phyloP scores from a whole-genome alignment of 2,329 filamentous ascomycete genomes.

The Neonectria neomacrospora region DNA sequence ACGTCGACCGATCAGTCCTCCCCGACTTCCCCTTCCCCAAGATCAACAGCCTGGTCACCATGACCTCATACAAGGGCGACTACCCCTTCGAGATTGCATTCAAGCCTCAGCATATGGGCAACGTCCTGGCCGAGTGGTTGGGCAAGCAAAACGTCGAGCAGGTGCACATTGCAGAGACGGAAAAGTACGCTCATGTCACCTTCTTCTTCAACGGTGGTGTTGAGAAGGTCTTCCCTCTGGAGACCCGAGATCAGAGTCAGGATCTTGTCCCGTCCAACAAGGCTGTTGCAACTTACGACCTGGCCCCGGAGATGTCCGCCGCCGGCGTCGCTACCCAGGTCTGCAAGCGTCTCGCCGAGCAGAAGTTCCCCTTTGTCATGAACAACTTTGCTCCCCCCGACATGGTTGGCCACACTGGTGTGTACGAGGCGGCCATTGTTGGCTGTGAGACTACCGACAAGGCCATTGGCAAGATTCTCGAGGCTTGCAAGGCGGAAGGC shows the following conservation, averaged over 20 bases:
- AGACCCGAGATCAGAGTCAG: constrained; percentile 85
- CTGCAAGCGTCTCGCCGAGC: constrained; percentile 83
- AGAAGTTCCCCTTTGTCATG: constrained; percentile 96
- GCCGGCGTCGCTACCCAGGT: constrained; percentile 90
- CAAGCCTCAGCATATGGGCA: constrained; percentile 93
- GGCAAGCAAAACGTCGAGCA: constrained; percentile 90
- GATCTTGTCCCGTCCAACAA: constrained; percentile 88
- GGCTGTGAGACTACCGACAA: constrained; percentile 89
- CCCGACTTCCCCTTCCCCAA: constrained; percentile 95
- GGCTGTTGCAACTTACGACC: constrained; percentile 91
- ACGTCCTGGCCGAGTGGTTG: constrained; percentile 98
- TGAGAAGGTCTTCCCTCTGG: constrained; percentile 93
- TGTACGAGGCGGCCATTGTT: constrained; percentile 92
- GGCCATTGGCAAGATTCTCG: constrained; percentile 91
- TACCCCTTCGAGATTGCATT: constrained; percentile 95
- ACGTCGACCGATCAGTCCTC: constrained; percentile 88
- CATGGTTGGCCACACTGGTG: constrained; percentile 99
- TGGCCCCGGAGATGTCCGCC: constrained; percentile 95
- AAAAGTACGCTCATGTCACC: constrained; percentile 99
- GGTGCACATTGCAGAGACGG: constrained; percentile 96
- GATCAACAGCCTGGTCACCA: constrained; percentile 85
- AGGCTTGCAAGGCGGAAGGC: constrained; percentile 91
- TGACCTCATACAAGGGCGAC: constrained; percentile 98
- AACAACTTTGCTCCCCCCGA: constrained; percentile 99
- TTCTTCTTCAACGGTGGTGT: constrained; percentile 99